phyloP scores from a whole-genome alignment of 2,329 filamentous ascomycete species.

The Cladophialophora chaetospira region DNA sequence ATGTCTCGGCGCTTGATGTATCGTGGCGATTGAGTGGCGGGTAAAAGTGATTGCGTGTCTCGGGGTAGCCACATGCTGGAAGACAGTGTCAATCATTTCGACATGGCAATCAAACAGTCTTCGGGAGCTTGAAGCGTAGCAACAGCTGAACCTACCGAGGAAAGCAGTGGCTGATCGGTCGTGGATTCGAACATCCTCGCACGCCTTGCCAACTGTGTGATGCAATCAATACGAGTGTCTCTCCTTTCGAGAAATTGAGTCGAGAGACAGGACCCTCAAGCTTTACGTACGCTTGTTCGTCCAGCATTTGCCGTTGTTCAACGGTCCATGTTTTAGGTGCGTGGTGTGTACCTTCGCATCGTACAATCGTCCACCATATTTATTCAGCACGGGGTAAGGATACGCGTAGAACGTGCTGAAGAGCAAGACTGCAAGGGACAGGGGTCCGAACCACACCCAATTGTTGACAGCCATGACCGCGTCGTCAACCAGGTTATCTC shows the following conservation, averaged over 20 bases:
- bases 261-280: too few relatives aligned
- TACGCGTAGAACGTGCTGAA: slow-evolving; percentile 13
- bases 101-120: too few relatives aligned
- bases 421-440: slow-evolving; percentile 7
- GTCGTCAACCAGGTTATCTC: too few relatives aligned
- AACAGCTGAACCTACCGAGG: slow-evolving; percentile 23
- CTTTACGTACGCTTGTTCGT: slow-evolving; percentile 19
- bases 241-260: background rate
- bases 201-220: slow-evolving; percentile 27
- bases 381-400: slow-evolving; percentile 17
- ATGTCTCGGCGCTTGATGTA: slow-evolving; percentile 9
- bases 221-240: too few relatives aligned
- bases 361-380: background rate
- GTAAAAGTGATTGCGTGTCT: slow-evolving; percentile 21
- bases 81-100: too few relatives aligned
- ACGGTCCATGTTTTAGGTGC: slow-evolving; percentile 9
- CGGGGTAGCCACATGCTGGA: slow-evolving; percentile 24
- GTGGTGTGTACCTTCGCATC: slow-evolving; percentile 3
- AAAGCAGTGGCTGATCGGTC: slow-evolving; percentile 18
- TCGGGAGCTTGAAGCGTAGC: too few relatives aligned
- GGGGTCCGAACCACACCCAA: slow-evolving; percentile 10
- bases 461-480: slow-evolving; percentile 9
- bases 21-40: slow-evolving; percentile 20
- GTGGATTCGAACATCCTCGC: slow-evolving; percentile 27
- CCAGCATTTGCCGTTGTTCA: slow-evolving; percentile 26